phyloP scores from a whole-genome alignment of 768 basidiomycete genomes.

The Nevesoporus exiguus region DNA sequence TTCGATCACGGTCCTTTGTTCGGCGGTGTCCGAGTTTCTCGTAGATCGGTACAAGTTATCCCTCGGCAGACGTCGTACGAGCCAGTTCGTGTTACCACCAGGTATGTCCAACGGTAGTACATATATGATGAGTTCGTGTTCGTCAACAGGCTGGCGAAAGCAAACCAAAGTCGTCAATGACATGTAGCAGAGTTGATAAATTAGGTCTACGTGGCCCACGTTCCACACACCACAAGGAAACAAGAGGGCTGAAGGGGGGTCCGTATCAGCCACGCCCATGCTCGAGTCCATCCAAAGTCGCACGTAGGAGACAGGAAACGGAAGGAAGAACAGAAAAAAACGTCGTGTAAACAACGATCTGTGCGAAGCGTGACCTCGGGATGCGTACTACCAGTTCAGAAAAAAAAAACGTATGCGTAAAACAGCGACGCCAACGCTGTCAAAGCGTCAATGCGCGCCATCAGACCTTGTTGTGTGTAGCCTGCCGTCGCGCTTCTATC shows the following conservation, averaged over 20 bases:
- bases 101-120: neutral
- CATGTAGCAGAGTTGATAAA: conserved; percentile 12
- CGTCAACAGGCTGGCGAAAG: neutral
- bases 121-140: neutral
- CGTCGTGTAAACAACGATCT: conserved; percentile 1
- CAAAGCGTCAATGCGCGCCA: conserved; percentile 9
- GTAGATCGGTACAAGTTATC: too few relatives aligned
- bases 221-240: neutral
- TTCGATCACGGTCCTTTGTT: neutral
- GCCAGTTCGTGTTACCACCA: too few relatives aligned
- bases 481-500: conserved; percentile 23
- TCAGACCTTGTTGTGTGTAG: conserved; percentile 20
- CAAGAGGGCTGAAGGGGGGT: neutral
- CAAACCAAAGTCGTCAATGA: neutral
- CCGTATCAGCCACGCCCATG: neutral
- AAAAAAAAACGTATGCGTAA: conserved; percentile 23
- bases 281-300: conserved; percentile 12
- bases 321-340: neutral
- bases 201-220: conserved; percentile 5
- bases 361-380: neutral
- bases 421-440: conserved; percentile 6
- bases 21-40: neutral
- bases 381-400: conserved; percentile 3
- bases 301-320: neutral
- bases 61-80: too few relatives aligned